Base-by-base conservation (phyloP, 2,329 filamentous ascomycete species). In the Trichoderma breve region DNA sequence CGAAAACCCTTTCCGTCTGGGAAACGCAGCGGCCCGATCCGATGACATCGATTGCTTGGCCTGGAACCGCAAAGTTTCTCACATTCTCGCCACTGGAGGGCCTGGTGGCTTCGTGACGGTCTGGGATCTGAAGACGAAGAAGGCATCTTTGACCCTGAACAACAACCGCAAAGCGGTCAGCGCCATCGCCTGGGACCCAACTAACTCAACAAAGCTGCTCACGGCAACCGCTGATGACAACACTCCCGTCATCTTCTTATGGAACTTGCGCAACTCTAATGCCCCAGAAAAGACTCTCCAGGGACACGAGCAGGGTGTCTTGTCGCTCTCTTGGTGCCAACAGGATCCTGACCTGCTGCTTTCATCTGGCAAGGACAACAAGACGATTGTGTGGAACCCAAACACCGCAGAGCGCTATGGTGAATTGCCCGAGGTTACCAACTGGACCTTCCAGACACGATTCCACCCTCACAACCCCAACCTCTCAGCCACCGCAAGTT, bases 51-150 rank as follows among this genome's bases (percentile, higher is more conserved):
- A 98, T 78, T 97, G 95, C 76, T 86, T 99, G 73, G 95, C 97
- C 76, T 99, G 97, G 97, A 99, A 99, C 83, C 95, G 94, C 80
- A 98, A 97, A 84, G 95, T 98, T 55, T 90, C 95, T 15, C 95
- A 99, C 80, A 99, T 99, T 80, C 85, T 99, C 76, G 96, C 95
- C 21, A 98, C 95, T 11, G 96, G 96, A 75, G 95, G 95, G 79
- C 92, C 90, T 74, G 95, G 94, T 64, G 96, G 96, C 5, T 97
- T 98, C 78, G 95, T 98, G 43, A 98, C 96, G 2, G 95, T 99
- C 21, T 99, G 96, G 96, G 96, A 99, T 83, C 88, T 98, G 75
- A 98, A 97, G 86, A 94, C 93, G 14, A 98, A 97, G 88, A 98
- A 97, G 84, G 94, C 97, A 77, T 98, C 95, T 71, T 85, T 99